phyloP scores from a whole-genome alignment of 1,284 basidiomycete genomes.

The Ustilago cynodontis region DNA sequence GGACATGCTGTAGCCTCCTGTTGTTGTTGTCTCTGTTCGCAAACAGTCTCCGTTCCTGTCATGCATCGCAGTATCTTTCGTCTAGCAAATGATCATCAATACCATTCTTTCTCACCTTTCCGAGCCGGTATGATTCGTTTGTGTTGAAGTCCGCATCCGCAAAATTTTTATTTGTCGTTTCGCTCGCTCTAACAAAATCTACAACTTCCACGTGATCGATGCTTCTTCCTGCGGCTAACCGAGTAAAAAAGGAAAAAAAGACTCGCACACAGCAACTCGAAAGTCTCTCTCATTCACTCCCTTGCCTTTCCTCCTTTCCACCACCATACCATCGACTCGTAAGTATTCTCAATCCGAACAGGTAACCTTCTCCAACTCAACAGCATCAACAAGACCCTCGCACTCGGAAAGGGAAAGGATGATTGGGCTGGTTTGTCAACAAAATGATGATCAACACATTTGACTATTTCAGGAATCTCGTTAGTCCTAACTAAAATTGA shows the following conservation, averaged over 20 bases:
- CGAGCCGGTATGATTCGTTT: not conserved
- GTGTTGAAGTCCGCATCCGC: not conserved
- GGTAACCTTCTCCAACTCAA: not conserved
- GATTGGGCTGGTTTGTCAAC: not conserved
- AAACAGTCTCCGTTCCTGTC: not conserved
- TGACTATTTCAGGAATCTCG: conserved; percentile 56
- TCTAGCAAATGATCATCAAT: not conserved
- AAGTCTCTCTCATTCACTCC: not conserved
- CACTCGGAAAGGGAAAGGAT: no score
- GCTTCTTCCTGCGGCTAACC: no score
- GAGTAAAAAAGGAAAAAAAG: not conserved
- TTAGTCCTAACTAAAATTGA: conserved; percentile 50
- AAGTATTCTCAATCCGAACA: conserved; percentile 11
- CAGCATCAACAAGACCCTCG: not conserved
- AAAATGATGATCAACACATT: conserved; percentile 49
- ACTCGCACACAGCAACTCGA: not conserved
- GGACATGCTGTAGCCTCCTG: not conserved
- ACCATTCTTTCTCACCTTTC: not conserved
- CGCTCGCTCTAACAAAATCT: no score
- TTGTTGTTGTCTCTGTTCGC: not conserved
- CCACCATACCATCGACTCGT: conserved; percentile 16
- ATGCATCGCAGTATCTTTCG: not conserved
- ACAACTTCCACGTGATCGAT: no score
- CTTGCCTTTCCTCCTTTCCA: conserved; percentile 14
- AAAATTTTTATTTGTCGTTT: no score